These are phyloP conservation scores for Dissophora ornata DNA, from an alignment of 192 early-diverging fungal species.

Conservation along the genomic window DNA sequence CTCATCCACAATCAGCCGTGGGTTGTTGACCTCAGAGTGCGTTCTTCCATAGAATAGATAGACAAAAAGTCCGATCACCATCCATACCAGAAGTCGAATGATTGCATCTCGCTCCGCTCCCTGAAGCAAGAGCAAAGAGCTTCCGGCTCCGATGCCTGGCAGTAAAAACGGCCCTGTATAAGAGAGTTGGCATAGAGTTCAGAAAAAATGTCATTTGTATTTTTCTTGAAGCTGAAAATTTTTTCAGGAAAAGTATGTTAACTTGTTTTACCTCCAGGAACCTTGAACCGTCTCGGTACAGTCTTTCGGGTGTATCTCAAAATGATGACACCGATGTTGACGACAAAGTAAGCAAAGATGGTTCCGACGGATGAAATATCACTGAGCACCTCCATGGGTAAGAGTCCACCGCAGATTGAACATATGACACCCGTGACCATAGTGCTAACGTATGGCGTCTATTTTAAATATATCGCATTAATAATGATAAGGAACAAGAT, in stretches of 20 bases:
- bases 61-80: conserved; percentile 77
- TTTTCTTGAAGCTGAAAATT: too few relatives aligned
- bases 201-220: too few relatives aligned
- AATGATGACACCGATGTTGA: conserved; percentile 81
- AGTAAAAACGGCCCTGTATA: conserved; percentile 65
- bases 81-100: conserved; percentile 82
- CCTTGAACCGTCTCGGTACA: conserved; percentile 72
- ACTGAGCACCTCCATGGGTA: conserved; percentile 87
- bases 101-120: conserved; percentile 72
- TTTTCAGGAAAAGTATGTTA: too few relatives aligned
- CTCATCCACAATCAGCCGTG: conserved; percentile 23
- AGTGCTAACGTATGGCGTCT: conserved; percentile 84
- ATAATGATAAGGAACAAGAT: too few relatives aligned
- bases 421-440: conserved; percentile 72
- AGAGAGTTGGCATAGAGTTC: not conserved
- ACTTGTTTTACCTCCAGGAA: conserved; percentile 67
- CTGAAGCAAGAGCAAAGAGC: conserved; percentile 75
- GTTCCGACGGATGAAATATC: conserved; percentile 91
- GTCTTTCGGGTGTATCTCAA: conserved; percentile 80
- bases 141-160: conserved; percentile 69
- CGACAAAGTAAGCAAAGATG: conserved; percentile 86
- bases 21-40: conserved; percentile 64
- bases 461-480: too few relatives aligned
- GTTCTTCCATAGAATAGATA: conserved; percentile 76
- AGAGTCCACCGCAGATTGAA: conserved; percentile 73